Base-by-base conservation (phyloP, 192 early-diverging fungal species). In the Coemansia sp. region DNA sequence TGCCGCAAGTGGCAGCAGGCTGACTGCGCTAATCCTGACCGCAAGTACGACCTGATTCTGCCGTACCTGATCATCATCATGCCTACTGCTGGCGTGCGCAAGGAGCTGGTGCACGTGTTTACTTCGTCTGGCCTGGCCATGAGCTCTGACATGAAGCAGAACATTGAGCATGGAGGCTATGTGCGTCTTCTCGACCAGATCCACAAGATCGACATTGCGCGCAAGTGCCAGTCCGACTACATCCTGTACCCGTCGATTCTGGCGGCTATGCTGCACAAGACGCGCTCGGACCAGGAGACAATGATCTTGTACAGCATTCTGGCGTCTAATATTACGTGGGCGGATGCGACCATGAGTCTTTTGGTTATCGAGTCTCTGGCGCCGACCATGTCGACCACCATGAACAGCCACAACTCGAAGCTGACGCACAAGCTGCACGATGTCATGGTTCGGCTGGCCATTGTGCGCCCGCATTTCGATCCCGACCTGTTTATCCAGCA, bases 31-130 rank as follows among this genome's bases (percentile, higher is more conserved):
- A 45, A 61, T 57, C 52, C 65, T 3, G 62, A 70, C 33, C 71
- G 77, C 68, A 31, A 48, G 45, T 60, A 33, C 29, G 73, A 81
- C 33, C 64, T 76, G 66, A 81, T 81, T 22, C 76, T 94, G 59
- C 92, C 93, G 5, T 96, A 92, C 69, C 65, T 97, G 31, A 86
- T 92, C 25, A 90, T 92, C 18, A 70, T 95, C 18, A 75, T 97
- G 32, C 92, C 93, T 2, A 85, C 88, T n/a, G 85, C 94, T 5
- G 88, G 87, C 45, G 84, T 84, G 64, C 91, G 90, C 75, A 88
- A 87, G 68, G 87, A 88, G 31, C 68, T 92, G 48, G 67, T 60
- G 3, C 79, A 82, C 22, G 67, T 82, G 64, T 73, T 82, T 29
- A 66, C 74, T 36, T 34, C 48, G 0, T 75, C 79, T 0, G 79